Evolutionary conservation across 23 red algal genomes (phyloP), one percentile per base, ranked within the genome.

Genomic region (Gracilaria domingensis): DNA sequence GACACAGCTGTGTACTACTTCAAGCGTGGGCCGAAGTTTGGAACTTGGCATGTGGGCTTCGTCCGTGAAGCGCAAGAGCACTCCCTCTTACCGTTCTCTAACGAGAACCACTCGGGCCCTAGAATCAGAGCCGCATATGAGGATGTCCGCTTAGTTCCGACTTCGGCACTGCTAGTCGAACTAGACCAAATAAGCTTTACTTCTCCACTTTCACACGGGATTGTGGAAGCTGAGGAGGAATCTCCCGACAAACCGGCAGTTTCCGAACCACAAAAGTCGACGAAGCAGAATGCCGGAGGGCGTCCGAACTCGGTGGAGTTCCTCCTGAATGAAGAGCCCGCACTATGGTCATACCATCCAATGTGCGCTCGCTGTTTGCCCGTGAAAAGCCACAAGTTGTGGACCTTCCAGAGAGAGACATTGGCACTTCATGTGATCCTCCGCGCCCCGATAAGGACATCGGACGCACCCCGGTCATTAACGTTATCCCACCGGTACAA

Each of bases 121-220:
- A 34, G 36, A 0, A 88, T 88, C 33, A 51, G 67, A 25, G 84
- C 84, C 57, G 66, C 84, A 18, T 77, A 88, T 40, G 84, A 88
- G 51, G 48, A 88, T 77, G 69, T 77, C 24, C 66, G 54, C 6
- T 12, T 60, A 8, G 84, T 67, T 12, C 84, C 84, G 18, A 49
- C 37, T 11, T 88, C 66, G 18, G 23, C 65, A 35, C 0, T 88
- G 23, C 40, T 75, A 8, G 14, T 55, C 12, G 67, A 88, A 24
- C 69, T 88, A 34, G 84, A 75, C 44, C 34, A 79, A 29, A 1
- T 77, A 26, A 0, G 0, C 49, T 88, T 28, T 18, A 18, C 8
- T 16, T 58, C 18, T 3, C 54, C 54, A 12, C 54, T 58, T 16
- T 12, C 54, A 12, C 23, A 23, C 54, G 16, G 18, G 16, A n/a